A percentile compares a stretch with the other conserved stretches of the same genome.
These are phyloP conservation scores for Leccinum subgranulosum DNA, from an alignment of 768 basidiomycete species.

Conservation along the genomic window DNA sequence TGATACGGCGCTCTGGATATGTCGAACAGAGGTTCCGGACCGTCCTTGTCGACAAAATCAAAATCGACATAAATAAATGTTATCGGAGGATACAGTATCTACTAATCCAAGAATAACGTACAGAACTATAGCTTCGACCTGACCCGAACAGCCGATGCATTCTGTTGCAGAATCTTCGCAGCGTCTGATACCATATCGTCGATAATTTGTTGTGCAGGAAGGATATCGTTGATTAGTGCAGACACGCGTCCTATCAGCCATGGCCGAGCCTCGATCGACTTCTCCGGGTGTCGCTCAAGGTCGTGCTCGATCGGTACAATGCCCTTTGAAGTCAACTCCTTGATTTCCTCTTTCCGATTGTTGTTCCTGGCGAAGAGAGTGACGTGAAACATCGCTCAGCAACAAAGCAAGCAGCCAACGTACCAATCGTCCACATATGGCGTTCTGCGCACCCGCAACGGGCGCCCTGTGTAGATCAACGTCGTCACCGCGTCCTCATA, in stretches of 20 bases:
- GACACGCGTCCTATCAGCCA: slow-evolving; percentile 89
- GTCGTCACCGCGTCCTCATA: slow-evolving; percentile 81
- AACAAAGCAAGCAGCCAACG: slow-evolving; percentile 15
- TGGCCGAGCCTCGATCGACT: slow-evolving; percentile 56
- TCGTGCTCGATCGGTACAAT: slow-evolving; percentile 73
- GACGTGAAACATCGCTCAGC: background rate
- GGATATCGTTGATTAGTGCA: slow-evolving; percentile 67
- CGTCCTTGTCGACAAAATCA: background rate
- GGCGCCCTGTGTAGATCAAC: slow-evolving; percentile 88
- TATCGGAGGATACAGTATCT: background rate
- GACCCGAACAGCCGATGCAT: slow-evolving; percentile 35
- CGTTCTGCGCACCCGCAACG: slow-evolving; percentile 80
- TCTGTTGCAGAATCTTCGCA: slow-evolving; percentile 42
- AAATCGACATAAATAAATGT: background rate
- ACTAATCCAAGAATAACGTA: background rate
- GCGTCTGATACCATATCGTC: slow-evolving; percentile 75
- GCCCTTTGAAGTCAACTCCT: slow-evolving; percentile 78
- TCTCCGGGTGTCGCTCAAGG: slow-evolving; percentile 78
- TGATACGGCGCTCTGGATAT: background rate
- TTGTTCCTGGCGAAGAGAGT: slow-evolving; percentile 50
- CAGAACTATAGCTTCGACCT: slow-evolving; percentile 49
- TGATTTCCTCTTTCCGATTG: slow-evolving; percentile 78
- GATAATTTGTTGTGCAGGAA: slow-evolving; percentile 80
- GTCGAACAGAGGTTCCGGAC: background rate
- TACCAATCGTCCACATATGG: slow-evolving; percentile 85